These are phyloP conservation scores for Sphenostylis stenocarpa DNA, from an alignment of 306 rosid genomes.

Conservation along the genomic window DNA sequence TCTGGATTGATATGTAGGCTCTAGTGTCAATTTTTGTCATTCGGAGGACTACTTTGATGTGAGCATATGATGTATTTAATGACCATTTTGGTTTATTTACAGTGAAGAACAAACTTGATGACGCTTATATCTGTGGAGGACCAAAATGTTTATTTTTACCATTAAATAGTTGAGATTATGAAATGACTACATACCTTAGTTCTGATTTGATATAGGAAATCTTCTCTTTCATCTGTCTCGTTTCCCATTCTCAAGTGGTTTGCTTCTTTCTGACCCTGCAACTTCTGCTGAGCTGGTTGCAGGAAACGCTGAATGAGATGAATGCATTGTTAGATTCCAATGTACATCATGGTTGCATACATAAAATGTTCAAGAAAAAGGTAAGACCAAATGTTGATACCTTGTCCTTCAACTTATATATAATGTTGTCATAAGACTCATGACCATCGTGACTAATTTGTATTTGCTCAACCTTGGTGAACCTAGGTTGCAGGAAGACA, in stretches of 20 bases:
- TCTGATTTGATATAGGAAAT: slow-evolving; percentile 85
- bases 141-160: neutral
- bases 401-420: slow-evolving; percentile 42
- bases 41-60: neutral
- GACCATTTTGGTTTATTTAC: slow-evolving; percentile 5
- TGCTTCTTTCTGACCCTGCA: slow-evolving; percentile 46
- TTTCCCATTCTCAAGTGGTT: slow-evolving; percentile 45
- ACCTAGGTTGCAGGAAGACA: slow-evolving; percentile 41
- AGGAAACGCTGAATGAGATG: slow-evolving; percentile 19
- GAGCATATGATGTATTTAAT: neutral
- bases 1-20: neutral
- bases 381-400: slow-evolving; percentile 40
- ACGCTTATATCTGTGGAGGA: neutral
- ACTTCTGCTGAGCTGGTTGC: slow-evolving; percentile 44
- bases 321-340: slow-evolving; percentile 19
- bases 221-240: slow-evolving; percentile 65
- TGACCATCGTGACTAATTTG: slow-evolving; percentile 37
- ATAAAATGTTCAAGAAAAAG: slow-evolving; percentile 1
- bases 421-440: slow-evolving; percentile 36
- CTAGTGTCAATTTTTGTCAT: neutral
- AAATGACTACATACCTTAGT: slow-evolving; percentile 52
- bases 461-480: slow-evolving; percentile 35
- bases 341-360: slow-evolving; percentile 11
- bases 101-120: neutral
- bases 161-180: neutral